Conservation (phyloP, 345 rosid genomes). For the Acer saccharum region DNA sequence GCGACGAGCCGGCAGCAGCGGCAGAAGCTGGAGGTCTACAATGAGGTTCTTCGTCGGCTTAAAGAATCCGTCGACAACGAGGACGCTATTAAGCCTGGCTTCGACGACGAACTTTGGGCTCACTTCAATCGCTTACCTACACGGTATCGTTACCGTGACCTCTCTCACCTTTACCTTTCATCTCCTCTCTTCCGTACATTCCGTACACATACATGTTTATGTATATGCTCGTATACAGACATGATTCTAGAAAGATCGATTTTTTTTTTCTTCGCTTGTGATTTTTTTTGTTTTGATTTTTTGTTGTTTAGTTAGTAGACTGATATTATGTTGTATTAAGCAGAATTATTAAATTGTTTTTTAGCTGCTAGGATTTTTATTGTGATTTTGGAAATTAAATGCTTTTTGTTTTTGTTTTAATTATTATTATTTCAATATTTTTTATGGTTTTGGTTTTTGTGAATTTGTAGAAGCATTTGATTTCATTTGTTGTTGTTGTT, state of each 20-base stretch:
- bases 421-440: background rate
- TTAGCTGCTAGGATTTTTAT: background rate
- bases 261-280: background rate
- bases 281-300: background rate
- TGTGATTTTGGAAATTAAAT: background rate
- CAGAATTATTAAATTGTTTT: background rate
- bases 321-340: background rate
- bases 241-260: background rate
- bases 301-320: background rate
- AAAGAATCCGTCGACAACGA: slow-evolving; percentile 40
- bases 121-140: slow-evolving; percentile 94
- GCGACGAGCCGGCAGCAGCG: slow-evolving; percentile 48
- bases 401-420: background rate
- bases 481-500: slow-evolving; percentile 10
- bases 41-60: slow-evolving; percentile 75
- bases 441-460: background rate
- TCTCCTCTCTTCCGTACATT: slow-evolving; percentile 4
- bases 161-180: background rate
- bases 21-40: slow-evolving; percentile 66
- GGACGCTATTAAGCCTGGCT: slow-evolving; percentile 62
- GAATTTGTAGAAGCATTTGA: background rate
- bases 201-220: slow-evolving; percentile 3
- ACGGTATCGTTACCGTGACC: slow-evolving; percentile 42
- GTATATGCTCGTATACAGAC: background rate
- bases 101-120: slow-evolving; percentile 83